phyloP scores from a whole-genome alignment of 495 filamentous ascomycete species.

The Xylaria nigripes region DNA sequence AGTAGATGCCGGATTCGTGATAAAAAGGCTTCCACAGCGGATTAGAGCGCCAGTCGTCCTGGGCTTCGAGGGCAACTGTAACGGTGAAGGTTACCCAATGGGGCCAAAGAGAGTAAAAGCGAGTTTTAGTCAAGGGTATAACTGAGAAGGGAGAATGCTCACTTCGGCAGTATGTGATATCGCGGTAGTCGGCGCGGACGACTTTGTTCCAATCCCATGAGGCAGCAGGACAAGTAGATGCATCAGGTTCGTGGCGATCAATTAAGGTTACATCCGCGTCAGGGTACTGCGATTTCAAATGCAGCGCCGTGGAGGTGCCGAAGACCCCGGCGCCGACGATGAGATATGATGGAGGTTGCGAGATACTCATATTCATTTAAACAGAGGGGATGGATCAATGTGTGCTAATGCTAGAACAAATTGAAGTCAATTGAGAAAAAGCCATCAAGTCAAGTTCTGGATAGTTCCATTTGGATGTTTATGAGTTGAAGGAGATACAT shows the following conservation, averaged over 20 bases:
- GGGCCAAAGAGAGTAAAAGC: not conserved
- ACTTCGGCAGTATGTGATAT: slow-evolving; percentile 44
- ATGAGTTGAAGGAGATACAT: not conserved
- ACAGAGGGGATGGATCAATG: not conserved
- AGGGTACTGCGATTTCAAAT: slow-evolving; percentile 46
- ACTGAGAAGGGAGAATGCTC: not conserved
- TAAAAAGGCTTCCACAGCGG: slow-evolving; percentile 48
- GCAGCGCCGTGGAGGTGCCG: slow-evolving; percentile 56
- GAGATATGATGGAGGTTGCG: slow-evolving; percentile 38
- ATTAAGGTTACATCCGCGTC: slow-evolving; percentile 46
- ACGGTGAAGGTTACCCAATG: not conserved
- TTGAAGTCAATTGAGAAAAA: not conserved
- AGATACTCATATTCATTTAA: slow-evolving; percentile 5
- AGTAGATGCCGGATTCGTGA: slow-evolving; percentile 49
- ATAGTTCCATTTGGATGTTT: not conserved
- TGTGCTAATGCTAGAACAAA: not conserved
- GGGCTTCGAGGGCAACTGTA: slow-evolving; percentile 47
- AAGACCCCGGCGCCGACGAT: slow-evolving; percentile 61
- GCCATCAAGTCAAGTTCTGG: not conserved
- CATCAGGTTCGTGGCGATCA: slow-evolving; percentile 44
- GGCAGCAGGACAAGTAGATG: slow-evolving; percentile 40
- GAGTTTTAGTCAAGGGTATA: not conserved
- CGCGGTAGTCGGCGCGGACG: slow-evolving; percentile 56
- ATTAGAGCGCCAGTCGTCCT: slow-evolving; percentile 45
- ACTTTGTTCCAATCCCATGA: slow-evolving; percentile 65